Evolutionary conservation across 2,329 filamentous ascomycete genomes (phyloP), one percentile per base, ranked within the genome.

Genomic region (Alternaria viburni): DNA sequence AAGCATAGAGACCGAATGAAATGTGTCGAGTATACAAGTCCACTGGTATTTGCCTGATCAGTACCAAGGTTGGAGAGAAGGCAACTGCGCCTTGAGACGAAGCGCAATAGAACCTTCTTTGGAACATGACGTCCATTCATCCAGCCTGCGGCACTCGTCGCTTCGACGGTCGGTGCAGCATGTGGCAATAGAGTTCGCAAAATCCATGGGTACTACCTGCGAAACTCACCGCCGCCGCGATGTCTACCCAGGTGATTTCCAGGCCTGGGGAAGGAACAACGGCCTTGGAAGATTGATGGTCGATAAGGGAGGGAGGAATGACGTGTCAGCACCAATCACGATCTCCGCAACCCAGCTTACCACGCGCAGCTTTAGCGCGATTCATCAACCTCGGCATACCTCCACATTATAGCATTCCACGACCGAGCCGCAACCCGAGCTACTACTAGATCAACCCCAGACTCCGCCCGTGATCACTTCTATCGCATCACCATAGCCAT

Each of bases 321-420:
- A 25, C 49, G 49, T 36, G 10, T 21, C 49, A 59, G 19, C 26
- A 58, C 59, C 59, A 61, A 62, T 62, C 59, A 54, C 55, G 12
- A 54, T 15, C n/a, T 43, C 43, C 28, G 43, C 47, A 50, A 59
- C 55, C 19, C 47, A 19, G 43, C 32, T 52, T 56, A 36, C 43
- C 47, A 25, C 13, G 26, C 17, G 19, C 46, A 50, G 25, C 32
- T 9, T 8, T 50, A 44, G 45, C 59, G 41, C n/a, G n/a, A 17
- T 10, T 41, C 49, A 50, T 57, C 26, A 61, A 58, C 59, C 59
- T 61, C 54, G 59, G 59, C 55, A 61, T 49, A 54, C 26, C 56
- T 58, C 56, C 56, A 54, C 57, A 54, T 26, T 26, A 11, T 45
- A 25, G 43, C 41, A 25, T 15, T 55, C 26, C 41, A 55, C 52